phyloP scores from a whole-genome alignment of 75 land plant species.

The Sequoia sempervirens region DNA sequence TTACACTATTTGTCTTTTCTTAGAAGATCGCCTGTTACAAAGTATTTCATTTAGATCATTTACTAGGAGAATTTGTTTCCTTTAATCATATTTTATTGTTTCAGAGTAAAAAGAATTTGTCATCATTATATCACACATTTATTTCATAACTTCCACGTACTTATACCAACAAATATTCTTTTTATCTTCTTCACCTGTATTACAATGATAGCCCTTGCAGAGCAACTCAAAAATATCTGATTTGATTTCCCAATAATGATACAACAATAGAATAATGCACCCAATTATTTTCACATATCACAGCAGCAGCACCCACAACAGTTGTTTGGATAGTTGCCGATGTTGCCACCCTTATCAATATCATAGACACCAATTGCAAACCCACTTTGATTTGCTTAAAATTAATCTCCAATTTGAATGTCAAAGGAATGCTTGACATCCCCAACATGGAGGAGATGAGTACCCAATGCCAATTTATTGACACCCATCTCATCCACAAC shows the following conservation, averaged over 20 bases:
- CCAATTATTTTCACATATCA: background rate
- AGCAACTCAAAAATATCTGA: background rate
- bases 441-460: constrained; percentile 64
- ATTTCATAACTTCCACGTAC: no score
- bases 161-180: no score
- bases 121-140: background rate
- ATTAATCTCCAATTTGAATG: constrained; percentile 27
- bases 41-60: no score
- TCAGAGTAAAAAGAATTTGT: background rate
- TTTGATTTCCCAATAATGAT: background rate
- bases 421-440: constrained; percentile 41
- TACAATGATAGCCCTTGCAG: background rate
- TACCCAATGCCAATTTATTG: constrained; percentile 49
- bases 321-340: background rate
- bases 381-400: background rate
- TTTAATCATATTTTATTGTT: background rate
- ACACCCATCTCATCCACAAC: constrained; percentile 55
- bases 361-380: background rate
- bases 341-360: background rate
- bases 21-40: no score
- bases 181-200: no score
- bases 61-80: no score
- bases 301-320: background rate
- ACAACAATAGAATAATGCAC: background rate
- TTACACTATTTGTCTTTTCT: no score